These are phyloP conservation scores for Aechmea fasciata DNA, from an alignment of 176 grass and related monocot species.

Conservation along the genomic window DNA sequence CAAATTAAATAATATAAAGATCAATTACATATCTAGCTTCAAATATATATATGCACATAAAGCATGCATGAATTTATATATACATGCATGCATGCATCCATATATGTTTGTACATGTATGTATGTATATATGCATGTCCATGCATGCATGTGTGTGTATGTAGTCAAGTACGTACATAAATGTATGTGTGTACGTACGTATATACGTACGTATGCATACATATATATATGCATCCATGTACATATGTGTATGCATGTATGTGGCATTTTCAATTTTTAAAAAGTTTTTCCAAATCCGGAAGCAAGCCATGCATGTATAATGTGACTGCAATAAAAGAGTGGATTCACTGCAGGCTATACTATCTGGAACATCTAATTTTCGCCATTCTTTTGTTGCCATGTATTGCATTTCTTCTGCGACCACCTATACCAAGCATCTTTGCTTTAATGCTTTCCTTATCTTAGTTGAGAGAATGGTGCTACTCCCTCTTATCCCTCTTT, in stretches of 20 bases:
- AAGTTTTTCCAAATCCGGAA: background rate
- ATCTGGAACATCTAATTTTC: background rate
- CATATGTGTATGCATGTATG: background rate
- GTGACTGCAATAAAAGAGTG: background rate
- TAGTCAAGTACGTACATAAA: background rate
- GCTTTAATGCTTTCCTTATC: constrained; percentile 3
- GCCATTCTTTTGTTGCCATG: background rate
- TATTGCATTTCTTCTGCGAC: background rate
- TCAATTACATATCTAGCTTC: too few species aligned
- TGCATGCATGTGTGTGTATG: background rate
- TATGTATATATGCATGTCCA: too few species aligned
- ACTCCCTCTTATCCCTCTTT: background rate
- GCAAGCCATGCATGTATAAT: background rate
- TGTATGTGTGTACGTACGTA: background rate
- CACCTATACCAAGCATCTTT: background rate
- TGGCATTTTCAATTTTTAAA: background rate
- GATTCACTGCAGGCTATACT: background rate
- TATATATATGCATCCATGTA: background rate
- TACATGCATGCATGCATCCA: too few species aligned
- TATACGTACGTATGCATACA: too few species aligned
- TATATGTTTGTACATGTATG: too few species aligned
- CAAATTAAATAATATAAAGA: too few species aligned
- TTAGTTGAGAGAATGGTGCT: background rate
- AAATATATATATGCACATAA: too few species aligned
- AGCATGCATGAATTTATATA: too few species aligned